Conservation (phyloP, 169 alveolate species). For the Plasmodium blacklocki region DNA sequence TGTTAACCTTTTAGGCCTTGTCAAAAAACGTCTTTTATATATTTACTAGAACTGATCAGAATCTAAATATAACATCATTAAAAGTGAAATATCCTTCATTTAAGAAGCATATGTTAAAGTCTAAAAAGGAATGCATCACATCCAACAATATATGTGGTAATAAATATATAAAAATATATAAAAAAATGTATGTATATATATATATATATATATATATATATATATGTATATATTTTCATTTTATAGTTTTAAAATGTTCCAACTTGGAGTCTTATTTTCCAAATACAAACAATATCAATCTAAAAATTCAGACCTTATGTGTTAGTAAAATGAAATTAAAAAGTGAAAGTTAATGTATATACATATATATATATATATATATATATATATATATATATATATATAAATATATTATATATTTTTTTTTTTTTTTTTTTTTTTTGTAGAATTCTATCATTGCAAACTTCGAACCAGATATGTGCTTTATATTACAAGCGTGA, state of each 20-base stretch:
- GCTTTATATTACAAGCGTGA: slow-evolving; percentile 15
- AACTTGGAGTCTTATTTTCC: slow-evolving; percentile 55
- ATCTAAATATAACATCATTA: slow-evolving; percentile 35
- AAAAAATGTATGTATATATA: neutral
- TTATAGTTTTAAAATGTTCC: slow-evolving; percentile 54
- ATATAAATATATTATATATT: neutral
- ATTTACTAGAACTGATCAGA: slow-evolving; percentile 33
- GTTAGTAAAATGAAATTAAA: slow-evolving; percentile 18
- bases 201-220: neutral
- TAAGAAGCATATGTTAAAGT: neutral
- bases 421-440: slow-evolving; percentile 9
- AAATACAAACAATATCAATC: slow-evolving; percentile 18
- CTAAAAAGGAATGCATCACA: neutral
- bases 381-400: neutral
- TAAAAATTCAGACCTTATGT: slow-evolving; percentile 30
- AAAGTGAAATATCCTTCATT: slow-evolving; percentile 50
- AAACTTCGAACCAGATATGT: slow-evolving; percentile 54
- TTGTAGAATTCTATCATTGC: slow-evolving; percentile 68
- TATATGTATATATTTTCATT: neutral
- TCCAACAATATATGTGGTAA: slow-evolving; percentile 36
- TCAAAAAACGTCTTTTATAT: slow-evolving; percentile 53
- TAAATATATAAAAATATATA: neutral
- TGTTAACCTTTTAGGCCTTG: slow-evolving; percentile 15
- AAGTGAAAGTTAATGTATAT: neutral
- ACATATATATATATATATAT: too few relatives aligned